Percentiles rank a stretch among this genome's conserved stretches.
These are phyloP conservation scores for Pseudogymnoascus pannorum DNA, from an alignment of 2,329 filamentous ascomycete species.

Conservation along the genomic window DNA sequence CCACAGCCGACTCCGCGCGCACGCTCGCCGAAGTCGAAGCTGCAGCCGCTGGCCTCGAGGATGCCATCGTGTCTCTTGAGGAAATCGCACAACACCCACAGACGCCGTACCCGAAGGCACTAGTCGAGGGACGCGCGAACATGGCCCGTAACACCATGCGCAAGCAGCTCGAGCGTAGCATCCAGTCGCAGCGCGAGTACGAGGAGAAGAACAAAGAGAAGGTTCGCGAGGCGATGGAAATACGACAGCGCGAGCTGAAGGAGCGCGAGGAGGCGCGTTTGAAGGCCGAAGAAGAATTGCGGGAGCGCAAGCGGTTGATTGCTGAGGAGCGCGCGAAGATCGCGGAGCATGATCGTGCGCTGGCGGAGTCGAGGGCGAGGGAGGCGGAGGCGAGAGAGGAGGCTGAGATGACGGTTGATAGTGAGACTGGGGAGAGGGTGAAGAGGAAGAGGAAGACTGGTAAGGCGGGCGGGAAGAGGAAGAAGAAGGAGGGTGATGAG, in stretches of 20 bases:
- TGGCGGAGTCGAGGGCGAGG: conserved; percentile 63
- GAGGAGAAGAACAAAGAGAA: conserved; percentile 90
- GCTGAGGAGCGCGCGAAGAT: conserved; percentile 80
- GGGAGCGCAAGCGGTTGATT: conserved; percentile 71
- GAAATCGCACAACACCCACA: conserved; percentile 55
- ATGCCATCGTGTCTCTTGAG: conserved; percentile 69
- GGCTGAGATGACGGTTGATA: conserved; percentile 74
- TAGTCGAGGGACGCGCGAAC: conserved; percentile 90
- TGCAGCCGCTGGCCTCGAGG: conserved; percentile 72
- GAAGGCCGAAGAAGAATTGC: conserved; percentile 59
- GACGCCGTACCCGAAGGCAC: conserved; percentile 81
- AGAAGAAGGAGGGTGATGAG: conserved; percentile 32
- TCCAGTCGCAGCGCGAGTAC: conserved; percentile 80
- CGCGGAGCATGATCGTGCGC: conserved; percentile 63
- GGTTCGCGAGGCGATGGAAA: conserved; percentile 69
- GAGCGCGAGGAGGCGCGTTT: conserved; percentile 70
- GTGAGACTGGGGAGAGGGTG: conserved; percentile 72
- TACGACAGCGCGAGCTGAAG: conserved; percentile 71
- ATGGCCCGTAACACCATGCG: conserved; percentile 96
- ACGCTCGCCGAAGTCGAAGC: conserved; percentile 74
- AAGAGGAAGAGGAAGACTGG: conserved; percentile 64
- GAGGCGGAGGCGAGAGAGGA: conserved; percentile 62
- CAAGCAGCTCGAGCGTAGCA: conserved; percentile 79
- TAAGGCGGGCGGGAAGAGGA: conserved; percentile 34
- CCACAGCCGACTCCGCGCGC: conserved; percentile 66